phyloP scores from a whole-genome alignment of 495 filamentous ascomycete species.

The Neurospora sp. region DNA sequence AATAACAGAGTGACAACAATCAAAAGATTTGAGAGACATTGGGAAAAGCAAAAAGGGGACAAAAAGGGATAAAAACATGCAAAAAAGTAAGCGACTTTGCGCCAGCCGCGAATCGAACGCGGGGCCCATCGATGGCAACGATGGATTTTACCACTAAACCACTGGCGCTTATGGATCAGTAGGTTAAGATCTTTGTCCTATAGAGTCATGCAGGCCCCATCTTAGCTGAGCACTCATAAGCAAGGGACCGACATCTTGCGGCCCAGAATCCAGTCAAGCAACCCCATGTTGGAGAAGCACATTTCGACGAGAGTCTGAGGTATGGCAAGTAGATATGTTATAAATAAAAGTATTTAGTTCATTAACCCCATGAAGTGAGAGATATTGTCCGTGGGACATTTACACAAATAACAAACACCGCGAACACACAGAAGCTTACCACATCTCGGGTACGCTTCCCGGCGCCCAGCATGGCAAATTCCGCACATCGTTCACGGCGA shows the following conservation, averaged over 20 bases:
- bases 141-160: conserved; percentile 33
- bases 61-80: background rate
- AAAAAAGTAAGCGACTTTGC: background rate
- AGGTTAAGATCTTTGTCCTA: background rate
- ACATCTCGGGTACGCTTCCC: background rate
- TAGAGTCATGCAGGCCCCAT: background rate
- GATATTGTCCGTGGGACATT: background rate
- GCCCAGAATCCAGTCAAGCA: background rate
- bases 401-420: background rate
- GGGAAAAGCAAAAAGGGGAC: background rate
- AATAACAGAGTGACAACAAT: background rate
- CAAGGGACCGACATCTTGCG: background rate
- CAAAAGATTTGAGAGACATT: background rate
- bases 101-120: conserved; percentile 38
- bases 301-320: background rate
- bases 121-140: conserved; percentile 44
- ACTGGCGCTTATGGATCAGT: background rate
- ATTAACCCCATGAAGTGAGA: background rate
- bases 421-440: background rate
- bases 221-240: background rate
- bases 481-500: background rate
- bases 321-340: background rate
- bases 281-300: background rate
- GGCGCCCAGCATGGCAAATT: background rate
- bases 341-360: background rate